Evolutionary conservation across 495 filamentous ascomycete species (phyloP).

Genomic region (Acidiella bohemica): DNA sequence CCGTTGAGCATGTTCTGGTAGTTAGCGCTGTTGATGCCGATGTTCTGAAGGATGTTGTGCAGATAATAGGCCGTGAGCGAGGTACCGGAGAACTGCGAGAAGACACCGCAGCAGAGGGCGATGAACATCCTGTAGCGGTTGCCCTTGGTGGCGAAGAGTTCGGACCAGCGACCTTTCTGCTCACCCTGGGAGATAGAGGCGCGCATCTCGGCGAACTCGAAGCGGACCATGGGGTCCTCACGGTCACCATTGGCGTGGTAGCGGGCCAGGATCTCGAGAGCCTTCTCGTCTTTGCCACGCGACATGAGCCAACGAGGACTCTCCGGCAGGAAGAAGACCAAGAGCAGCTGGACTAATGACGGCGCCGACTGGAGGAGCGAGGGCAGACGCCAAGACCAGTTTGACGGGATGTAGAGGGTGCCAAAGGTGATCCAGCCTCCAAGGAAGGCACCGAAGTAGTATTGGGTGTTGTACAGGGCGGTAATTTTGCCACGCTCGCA

Average conservation of each 20-base stretch:
- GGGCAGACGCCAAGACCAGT: constrained; percentile 5
- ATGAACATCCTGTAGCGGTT: constrained; percentile 7
- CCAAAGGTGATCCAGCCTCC: constrained; percentile 7
- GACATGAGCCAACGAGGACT: constrained; percentile 52
- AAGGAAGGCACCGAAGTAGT: constrained; percentile 6
- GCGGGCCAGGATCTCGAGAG: constrained; percentile 5
- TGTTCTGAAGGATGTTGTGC: background rate
- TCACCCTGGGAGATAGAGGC: constrained; percentile 3
- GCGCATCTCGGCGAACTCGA: constrained; percentile 4
- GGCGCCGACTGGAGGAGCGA: constrained; percentile 32
- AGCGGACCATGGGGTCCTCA: background rate
- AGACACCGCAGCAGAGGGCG: constrained; percentile 1
- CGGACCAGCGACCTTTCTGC: constrained; percentile 5
- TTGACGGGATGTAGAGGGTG: background rate
- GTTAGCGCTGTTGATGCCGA: background rate
- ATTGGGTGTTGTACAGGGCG: constrained; percentile 37
- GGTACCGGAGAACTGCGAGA: constrained; percentile 5
- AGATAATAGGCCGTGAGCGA: constrained; percentile 1
- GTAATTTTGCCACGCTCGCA: constrained; percentile 53
- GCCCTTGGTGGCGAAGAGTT: constrained; percentile 4
- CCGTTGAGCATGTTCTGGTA: constrained; percentile 10
- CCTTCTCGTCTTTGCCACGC: constrained; percentile 37
- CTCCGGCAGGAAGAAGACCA: constrained; percentile 37
- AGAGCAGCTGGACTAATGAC: constrained; percentile 40
- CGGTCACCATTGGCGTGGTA: constrained; percentile 7